A percentile compares a stretch with the other conserved stretches of the same genome.
phyloP scores from a whole-genome alignment of 768 basidiomycete genomes.

The Lentinula detonsa region DNA sequence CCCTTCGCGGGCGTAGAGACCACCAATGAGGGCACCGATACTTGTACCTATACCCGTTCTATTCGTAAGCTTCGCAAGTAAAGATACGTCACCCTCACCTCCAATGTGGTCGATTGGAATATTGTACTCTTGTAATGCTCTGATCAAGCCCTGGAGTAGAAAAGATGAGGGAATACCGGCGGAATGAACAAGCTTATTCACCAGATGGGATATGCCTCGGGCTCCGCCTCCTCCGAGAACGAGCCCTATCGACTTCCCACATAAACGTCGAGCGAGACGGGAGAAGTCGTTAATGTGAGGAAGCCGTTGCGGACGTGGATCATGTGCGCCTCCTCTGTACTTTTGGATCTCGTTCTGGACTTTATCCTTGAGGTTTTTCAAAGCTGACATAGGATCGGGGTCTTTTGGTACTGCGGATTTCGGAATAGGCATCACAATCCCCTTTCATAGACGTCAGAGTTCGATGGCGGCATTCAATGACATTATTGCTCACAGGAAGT shows the following conservation, averaged over 20 bases:
- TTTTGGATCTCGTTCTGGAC: constrained; percentile 87
- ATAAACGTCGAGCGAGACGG: constrained; percentile 82
- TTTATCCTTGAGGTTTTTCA: constrained; percentile 89
- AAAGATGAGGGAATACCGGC: constrained; percentile 35
- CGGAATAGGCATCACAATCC: constrained; percentile 58
- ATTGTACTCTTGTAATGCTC: constrained; percentile 85
- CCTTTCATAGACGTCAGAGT: constrained; percentile 34
- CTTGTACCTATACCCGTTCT: constrained; percentile 55
- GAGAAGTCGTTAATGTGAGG: constrained; percentile 89
- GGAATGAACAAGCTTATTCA: constrained; percentile 17
- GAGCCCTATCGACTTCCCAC: constrained; percentile 89
- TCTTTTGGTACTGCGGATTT: constrained; percentile 66
- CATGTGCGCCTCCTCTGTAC: constrained; percentile 63
- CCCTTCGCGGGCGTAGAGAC: constrained; percentile 91
- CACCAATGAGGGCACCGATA: constrained; percentile 90
- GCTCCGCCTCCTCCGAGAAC: constrained; percentile 98
- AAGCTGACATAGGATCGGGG: constrained; percentile 79
- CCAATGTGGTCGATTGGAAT: constrained; percentile 94
- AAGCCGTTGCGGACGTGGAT: constrained; percentile 67
- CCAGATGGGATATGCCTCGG: constrained; percentile 74
- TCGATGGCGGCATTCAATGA: constrained; percentile 5
- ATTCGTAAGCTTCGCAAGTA: background rate
- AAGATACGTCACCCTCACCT: constrained; percentile 32
- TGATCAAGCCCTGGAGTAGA: constrained; percentile 71
- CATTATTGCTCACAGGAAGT: constrained; percentile 50